Evolutionary conservation across 441 rosid species (phyloP), one percentile per base, ranked within the genome.

Genomic region (Capsella rubella): DNA sequence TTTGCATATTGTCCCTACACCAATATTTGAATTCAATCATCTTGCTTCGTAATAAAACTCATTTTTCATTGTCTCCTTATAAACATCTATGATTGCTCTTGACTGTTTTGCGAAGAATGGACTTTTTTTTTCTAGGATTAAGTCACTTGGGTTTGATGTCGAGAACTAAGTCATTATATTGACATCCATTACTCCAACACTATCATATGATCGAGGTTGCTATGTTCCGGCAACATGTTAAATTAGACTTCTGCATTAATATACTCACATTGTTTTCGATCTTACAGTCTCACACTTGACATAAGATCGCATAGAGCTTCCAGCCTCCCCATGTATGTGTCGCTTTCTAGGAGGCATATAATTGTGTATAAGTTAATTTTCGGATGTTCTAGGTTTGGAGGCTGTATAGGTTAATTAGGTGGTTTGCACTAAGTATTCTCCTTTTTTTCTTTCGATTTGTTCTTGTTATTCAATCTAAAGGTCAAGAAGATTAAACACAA

Each of bases 1-100:
- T 28, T 62, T 62, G 53, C 39, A 62, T 27, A 42, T 1, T 45
- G 67, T 43, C 67, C 67, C 67, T 62, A 62, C 67, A 62, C 7
- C 14, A 8, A 8, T 8, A 21, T 14, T 28, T 45, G 18, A n/a
- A 62, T 27, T 28, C 52, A 62, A 43, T 62, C 27, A 62, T 62
- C 37, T 42, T 62, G 67, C 39, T 14, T 62, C 5, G 0, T 27
- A 8, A 62, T 12, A 32, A 31, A 37, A 37, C 40, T 62, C 53
- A 62, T 62, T 32, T 21, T 43, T 43, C 67, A 43, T 42, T 43
- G 66, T 43, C 37, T 18, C 21, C 18, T 42, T 28, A 28, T 28
- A 62, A 21, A 14, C 51, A 43, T 28, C 27, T 43, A 62, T 62
- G 52, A 62, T 62, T 43, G 37, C 25, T 62, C 4, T 37, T 37